Percentiles rank a stretch among this genome's conserved stretches.
Conservation (phyloP, 345 rosid genomes). For the Acer negundo region DNA sequence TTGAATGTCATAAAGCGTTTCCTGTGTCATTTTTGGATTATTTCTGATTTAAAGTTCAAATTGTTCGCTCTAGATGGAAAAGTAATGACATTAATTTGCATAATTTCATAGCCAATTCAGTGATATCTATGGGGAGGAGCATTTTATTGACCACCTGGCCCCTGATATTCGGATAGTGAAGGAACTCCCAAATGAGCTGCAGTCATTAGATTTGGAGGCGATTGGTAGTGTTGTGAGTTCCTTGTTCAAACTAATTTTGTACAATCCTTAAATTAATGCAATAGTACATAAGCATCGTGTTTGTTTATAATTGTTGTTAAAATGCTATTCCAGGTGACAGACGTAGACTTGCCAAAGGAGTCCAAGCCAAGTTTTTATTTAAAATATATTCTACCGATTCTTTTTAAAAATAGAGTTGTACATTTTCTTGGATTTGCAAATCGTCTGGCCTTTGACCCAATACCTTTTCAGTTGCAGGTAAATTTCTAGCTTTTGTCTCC, state of each 20-base stretch:
- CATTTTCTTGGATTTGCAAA: conserved; percentile 95
- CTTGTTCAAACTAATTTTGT: background rate
- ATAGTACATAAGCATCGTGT: background rate
- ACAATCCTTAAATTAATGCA: background rate
- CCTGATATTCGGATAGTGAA: conserved; percentile 85
- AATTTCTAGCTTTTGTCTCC: conserved; percentile 12
- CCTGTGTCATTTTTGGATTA: background rate
- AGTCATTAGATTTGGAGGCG: conserved; percentile 82
- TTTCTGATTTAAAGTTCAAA: background rate
- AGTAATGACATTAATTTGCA: conserved; percentile 24
- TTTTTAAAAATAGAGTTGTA: conserved; percentile 68
- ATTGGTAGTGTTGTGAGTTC: conserved; percentile 87
- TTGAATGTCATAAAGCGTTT: background rate
- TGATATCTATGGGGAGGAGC: conserved; percentile 90
- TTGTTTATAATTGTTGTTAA: conserved; percentile 10
- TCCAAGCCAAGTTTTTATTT: conserved; percentile 80
- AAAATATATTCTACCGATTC: conserved; percentile 83
- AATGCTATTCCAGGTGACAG: conserved; percentile 67
- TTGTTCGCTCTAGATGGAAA: conserved; percentile 19
- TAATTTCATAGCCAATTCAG: conserved; percentile 69
- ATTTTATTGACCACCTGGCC: conserved; percentile 72
- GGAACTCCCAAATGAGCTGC: conserved; percentile 81
- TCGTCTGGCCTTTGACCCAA: conserved; percentile 95
- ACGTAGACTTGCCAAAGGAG: conserved; percentile 74
- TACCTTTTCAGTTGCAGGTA: conserved; percentile 90